phyloP scores from a whole-genome alignment of 2,329 filamentous ascomycete species.

The Fusarium sp. region DNA sequence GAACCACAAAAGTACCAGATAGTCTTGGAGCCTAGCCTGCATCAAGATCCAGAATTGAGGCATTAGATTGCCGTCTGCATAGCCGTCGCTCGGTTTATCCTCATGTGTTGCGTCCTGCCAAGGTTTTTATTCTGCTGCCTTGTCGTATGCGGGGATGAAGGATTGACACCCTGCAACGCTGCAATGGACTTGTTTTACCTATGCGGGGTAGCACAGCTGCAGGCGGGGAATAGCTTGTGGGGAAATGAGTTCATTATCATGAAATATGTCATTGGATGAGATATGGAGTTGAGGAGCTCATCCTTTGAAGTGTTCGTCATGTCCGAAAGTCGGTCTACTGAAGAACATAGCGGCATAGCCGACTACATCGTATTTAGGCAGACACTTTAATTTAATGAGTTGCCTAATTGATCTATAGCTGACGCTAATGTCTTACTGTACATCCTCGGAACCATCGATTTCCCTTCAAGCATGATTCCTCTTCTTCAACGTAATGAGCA shows the following conservation, averaged over 20 bases:
- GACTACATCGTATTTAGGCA: no score
- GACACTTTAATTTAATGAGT: no score
- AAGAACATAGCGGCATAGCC: not conserved
- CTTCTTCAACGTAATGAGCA: constrained; percentile 17
- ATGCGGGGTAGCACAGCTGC: not conserved
- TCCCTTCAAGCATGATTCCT: not conserved
- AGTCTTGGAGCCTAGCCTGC: not conserved
- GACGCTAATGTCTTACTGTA: not conserved
- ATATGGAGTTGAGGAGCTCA: not conserved
- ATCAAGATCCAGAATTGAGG: not conserved
- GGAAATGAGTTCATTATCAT: not conserved
- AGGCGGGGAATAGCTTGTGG: not conserved
- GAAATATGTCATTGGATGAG: not conserved
- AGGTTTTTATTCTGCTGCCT: constrained; percentile 15
- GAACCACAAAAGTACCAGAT: not conserved
- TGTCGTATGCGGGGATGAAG: constrained; percentile 1
- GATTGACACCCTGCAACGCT: not conserved
- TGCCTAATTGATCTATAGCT: not conserved
- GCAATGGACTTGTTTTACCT: not conserved
- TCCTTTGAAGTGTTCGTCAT: not conserved
- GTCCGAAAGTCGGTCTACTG: not conserved
- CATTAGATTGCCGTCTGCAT: not conserved
- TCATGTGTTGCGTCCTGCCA: not conserved
- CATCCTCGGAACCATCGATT: not conserved
- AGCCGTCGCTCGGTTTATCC: not conserved